phyloP scores from a whole-genome alignment of 805 yeast genomes.

The Candida morakotiae region DNA sequence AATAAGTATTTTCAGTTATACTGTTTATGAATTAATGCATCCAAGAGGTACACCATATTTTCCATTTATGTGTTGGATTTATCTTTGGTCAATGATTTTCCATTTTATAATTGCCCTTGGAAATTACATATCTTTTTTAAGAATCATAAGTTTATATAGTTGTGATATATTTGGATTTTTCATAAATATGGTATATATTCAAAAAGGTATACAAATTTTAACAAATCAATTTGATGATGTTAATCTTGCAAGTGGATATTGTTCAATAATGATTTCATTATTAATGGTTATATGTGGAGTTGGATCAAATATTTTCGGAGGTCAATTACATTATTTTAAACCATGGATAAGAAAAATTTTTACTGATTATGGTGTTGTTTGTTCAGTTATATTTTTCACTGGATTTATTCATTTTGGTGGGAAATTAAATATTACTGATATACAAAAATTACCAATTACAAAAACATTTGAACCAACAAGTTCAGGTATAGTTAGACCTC shows the following conservation, averaged over 20 bases:
- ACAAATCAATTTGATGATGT: slow-evolving; percentile 57
- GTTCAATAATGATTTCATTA: slow-evolving; percentile 69
- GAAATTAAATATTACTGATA: slow-evolving; percentile 48
- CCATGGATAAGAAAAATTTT: slow-evolving; percentile 62
- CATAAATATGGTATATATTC: slow-evolving; percentile 81
- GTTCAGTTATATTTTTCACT: slow-evolving; percentile 81
- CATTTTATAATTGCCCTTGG: slow-evolving; percentile 69
- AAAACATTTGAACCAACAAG: slow-evolving; percentile 72
- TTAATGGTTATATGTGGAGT: slow-evolving; percentile 76
- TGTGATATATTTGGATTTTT: slow-evolving; percentile 94
- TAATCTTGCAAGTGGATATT: slow-evolving; percentile 53
- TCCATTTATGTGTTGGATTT: slow-evolving; percentile 94
- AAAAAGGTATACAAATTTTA: slow-evolving; percentile 85
- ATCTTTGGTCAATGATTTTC: slow-evolving; percentile 83
- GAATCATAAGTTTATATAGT: slow-evolving; percentile 72
- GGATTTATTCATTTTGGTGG: slow-evolving; percentile 94
- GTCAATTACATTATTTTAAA: slow-evolving; percentile 56
- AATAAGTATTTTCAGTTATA: slow-evolving; percentile 84
- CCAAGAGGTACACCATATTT: slow-evolving; percentile 60
- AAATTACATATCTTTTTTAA: slow-evolving; percentile 64
- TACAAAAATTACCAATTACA: slow-evolving; percentile 66
- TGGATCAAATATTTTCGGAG: slow-evolving; percentile 54
- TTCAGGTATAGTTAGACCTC: slow-evolving; percentile 31
- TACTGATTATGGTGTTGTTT: slow-evolving; percentile 83
- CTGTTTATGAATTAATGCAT: slow-evolving; percentile 69